phyloP scores from a whole-genome alignment of 495 filamentous ascomycete species.

The Achaetomiella virescens region DNA sequence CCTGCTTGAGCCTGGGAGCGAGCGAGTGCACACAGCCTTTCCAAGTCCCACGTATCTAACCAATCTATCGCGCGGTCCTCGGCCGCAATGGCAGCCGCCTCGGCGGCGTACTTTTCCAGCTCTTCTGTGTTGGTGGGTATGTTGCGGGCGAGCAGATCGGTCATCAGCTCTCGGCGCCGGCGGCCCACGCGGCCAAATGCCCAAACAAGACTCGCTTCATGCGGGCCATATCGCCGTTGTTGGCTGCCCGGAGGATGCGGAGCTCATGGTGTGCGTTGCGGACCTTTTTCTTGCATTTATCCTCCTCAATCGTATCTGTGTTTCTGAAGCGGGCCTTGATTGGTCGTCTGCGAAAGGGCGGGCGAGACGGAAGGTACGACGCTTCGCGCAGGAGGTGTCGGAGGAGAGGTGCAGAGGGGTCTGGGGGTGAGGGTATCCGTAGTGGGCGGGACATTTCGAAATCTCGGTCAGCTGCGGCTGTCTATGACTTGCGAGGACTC shows the following conservation, averaged over 20 bases:
- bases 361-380: conserved; percentile 70
- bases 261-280: conserved; percentile 31
- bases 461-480: not conserved
- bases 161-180: conserved; percentile 57
- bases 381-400: conserved; percentile 78
- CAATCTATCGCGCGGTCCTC: conserved; percentile 27
- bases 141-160: conserved; percentile 38
- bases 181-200: conserved; percentile 72
- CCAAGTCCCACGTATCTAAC: conserved; percentile 39
- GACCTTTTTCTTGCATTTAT: conserved; percentile 12
- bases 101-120: conserved; percentile 20
- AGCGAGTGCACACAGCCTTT: conserved; percentile 30
- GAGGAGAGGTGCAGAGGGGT: conserved; percentile 58
- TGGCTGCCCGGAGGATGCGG: conserved; percentile 40
- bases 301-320: conserved; percentile 9
- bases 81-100: not conserved
- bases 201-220: conserved; percentile 58
- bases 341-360: conserved; percentile 53
- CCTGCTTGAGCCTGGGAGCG: conserved; percentile 13
- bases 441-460: conserved; percentile 24
- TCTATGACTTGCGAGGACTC: no score
- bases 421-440: conserved; percentile 21
- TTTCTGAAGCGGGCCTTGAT: conserved; percentile 53
- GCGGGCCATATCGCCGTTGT: conserved; percentile 51
- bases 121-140: conserved; percentile 32